Base-by-base conservation (phyloP, 495 filamentous ascomycete species). In the Xylaria cubensis region DNA sequence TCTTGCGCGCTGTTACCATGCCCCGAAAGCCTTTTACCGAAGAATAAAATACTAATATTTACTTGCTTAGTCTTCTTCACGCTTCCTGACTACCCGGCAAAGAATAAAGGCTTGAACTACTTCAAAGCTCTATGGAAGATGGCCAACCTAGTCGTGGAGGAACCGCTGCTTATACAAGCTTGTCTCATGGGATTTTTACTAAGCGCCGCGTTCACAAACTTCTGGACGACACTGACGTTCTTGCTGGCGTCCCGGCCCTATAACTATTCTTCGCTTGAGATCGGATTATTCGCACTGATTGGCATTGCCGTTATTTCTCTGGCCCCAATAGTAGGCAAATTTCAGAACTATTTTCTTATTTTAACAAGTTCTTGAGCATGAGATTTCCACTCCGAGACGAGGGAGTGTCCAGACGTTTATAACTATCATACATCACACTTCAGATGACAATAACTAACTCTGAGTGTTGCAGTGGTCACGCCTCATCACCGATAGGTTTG, bases 201-300 rank as follows among this genome's bases (percentile, higher is more conserved):
- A 21, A 77, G 76, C 66, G 78, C 79, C n/a, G 72, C 73, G 6
- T 78, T 77, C 34, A 77, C 79, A 32, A 77, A 75, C 4, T 79
- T 82, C 72, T 80, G 92, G 92, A 94, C 92, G 3, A 94, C 92
- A 1, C 82, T 94, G 19, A 94, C 92, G 0, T 94, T 94, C 78
- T 87, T 93, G 3, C 86, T 94, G 21, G 86, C 91, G 1, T 86
- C 85, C 0, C 79, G 84, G 21, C 92, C 93, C 0, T 97, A 94
- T 79, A 76, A 85, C 58, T 96, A 92, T 76, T 80, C 84, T 15
- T 88, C 91, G 1, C 73, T 92, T 2, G 84, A 83, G 1, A 93
- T 96, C 53, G 94, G 94, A 1, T 83, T 96, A 53, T 96, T 96
- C 76, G 91, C 92, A 0, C 82, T 97, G 26, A 90, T 94, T 41